Percentiles rank a stretch among this genome's conserved stretches.
These are phyloP conservation scores for Kwoniella mangroviensis DNA, from an alignment of 768 basidiomycete species.

Conservation along the genomic window DNA sequence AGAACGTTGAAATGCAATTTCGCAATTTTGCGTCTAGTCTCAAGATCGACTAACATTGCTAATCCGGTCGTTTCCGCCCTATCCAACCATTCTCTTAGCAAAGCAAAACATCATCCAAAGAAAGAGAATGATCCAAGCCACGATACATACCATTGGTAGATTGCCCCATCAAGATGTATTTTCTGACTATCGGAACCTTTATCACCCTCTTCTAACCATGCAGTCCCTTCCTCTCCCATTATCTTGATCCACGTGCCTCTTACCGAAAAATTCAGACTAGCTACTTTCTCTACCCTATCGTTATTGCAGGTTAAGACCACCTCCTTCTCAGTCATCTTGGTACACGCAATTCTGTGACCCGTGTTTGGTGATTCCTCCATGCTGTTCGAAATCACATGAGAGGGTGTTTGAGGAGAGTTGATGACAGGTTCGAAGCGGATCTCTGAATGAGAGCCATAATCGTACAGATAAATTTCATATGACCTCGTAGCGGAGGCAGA, in stretches of 20 bases:
- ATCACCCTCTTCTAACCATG: slow-evolving; percentile 1
- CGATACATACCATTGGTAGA: slow-evolving; percentile 6
- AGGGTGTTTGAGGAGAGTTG: background rate
- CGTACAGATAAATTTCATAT: background rate
- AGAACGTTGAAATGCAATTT: slow-evolving; percentile 15
- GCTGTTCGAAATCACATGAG: background rate
- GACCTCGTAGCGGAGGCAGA: too few relatives aligned
- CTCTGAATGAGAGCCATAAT: slow-evolving; percentile 7
- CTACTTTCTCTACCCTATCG: background rate
- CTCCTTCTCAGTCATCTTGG: slow-evolving; percentile 2
- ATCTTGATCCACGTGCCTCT: slow-evolving; percentile 2
- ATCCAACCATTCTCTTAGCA: background rate
- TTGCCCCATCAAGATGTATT: background rate
- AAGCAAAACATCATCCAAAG: too few relatives aligned
- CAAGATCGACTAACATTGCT: background rate
- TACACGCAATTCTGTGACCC: background rate
- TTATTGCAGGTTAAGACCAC: background rate
- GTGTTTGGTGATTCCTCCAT: background rate
- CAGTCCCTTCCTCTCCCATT: too few relatives aligned
- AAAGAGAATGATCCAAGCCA: too few relatives aligned
- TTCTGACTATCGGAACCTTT: background rate
- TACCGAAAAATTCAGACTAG: background rate
- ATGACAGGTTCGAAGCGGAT: slow-evolving; percentile 8
- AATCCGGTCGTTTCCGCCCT: slow-evolving; percentile 18
- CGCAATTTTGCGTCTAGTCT: background rate